Base-by-base conservation (phyloP, 306 rosid genomes). In the Astragalus membranaceus region DNA sequence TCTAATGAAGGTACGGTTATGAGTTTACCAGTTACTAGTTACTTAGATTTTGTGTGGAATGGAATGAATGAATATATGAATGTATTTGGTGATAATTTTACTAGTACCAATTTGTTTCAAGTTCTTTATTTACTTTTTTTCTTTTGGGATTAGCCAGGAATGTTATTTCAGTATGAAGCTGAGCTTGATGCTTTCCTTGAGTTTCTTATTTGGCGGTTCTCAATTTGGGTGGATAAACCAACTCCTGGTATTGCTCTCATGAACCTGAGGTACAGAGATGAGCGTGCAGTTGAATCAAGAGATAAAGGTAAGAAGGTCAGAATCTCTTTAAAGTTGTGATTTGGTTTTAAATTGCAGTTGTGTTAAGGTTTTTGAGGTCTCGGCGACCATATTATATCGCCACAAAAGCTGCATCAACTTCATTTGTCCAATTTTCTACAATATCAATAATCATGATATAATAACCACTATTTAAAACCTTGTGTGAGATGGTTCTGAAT, bases 91-190 rank as follows among this genome's bases (percentile, higher is more conserved):
- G 4, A 6, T 72, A 5, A 10, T 71, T 29, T 61, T 6, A 23
- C 4, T 8, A n/a, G 6, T 75, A 12, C 57, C 62, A 47, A 68
- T 65, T 63, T 60, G 59, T 58, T 71, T 69, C 29, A 58, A 78
- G 70, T 75, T 76, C 51, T 72, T 57, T 62, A 46, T 57, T 71
- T 43, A 7, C 69, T 36, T 57, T 83, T 60, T 86, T 80, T 26
- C 30, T 26, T 64, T 86, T 81, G 93, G 84, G 81, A 87, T 85
- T 90, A 94, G 98, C 98, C 98, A 90, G 98, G 98, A 90, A 87
- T 94, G 96, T 54, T 94, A 74, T 94, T 94, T 82, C 98, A 94
- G 84, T 94, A 94, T 80, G 98, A 94, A 87, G 98, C 98, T 1
- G 83, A 82, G 72, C 83, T 78, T 46, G 86, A 82, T 66, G 99